Evolutionary conservation across 2,329 filamentous ascomycete genomes (phyloP), one percentile per base, ranked within the genome.

Genomic region (Pleomassaria siparia): DNA sequence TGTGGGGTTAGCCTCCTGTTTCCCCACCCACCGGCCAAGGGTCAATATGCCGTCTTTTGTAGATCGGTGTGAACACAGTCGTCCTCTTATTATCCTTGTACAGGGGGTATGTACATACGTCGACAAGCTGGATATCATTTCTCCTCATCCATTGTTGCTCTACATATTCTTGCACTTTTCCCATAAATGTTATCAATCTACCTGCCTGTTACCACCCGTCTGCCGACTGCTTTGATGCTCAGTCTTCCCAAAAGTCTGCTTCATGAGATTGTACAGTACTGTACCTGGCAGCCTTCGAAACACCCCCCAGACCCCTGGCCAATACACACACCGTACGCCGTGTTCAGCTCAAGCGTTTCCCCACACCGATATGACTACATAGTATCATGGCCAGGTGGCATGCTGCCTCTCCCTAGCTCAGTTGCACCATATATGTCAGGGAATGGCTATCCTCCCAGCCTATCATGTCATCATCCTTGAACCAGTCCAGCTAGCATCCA

Each of bases 401-500:
- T n/a, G n/a, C n/a, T n/a, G n/a, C n/a, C n/a, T n/a, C n/a, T n/a
- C 30, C 18, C 36, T 36, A 24, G 22, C 18, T 29, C 41, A 29
- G 35, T 33, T 20, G 28, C 42, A 21, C 32, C 36, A 46, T 30
- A 41, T 40, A 46, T 37, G 15, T 22, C 44, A 40, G 36, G 48
- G 44, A 46, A 30, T 24, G 41, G 39, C 16, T 43, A 26, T 35
- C 11, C 11, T 16, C 22, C 25, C 45, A 16, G 18, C 54, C 54
- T 56, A 53, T 52, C 45, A 47, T 29, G 32, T 20, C 22, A 6
- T 24, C 40, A 15, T 11, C 15, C 25, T 24, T 36, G 20, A 25
- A 41, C 46, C 41, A 44, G 41, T 43, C 32, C 18, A 43, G 49
- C 47, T 58, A 59, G 52, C 37, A 26, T 48, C 36, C 22, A 47